phyloP scores from a whole-genome alignment of 2,329 filamentous ascomycete genomes.

The Venturiaceae sp. region DNA sequence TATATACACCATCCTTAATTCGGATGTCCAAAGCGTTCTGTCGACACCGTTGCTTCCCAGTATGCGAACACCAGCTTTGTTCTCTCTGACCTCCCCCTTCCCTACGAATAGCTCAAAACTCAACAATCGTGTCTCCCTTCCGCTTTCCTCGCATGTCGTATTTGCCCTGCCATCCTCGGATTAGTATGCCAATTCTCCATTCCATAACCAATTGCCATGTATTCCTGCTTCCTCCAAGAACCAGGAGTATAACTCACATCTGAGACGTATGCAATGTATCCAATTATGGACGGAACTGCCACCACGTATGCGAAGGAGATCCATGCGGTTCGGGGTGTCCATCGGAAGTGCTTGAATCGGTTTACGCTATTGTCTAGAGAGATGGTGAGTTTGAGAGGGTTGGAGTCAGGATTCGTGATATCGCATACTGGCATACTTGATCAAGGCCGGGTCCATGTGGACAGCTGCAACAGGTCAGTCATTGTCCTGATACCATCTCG shows the following conservation, averaged over 20 bases:
- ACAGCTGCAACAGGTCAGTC: slow-evolving; percentile 26
- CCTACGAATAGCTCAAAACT: too few species aligned
- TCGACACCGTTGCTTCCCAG: background rate
- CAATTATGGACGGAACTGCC: slow-evolving; percentile 61
- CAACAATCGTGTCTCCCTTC: slow-evolving; percentile 71
- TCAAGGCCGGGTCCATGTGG: slow-evolving; percentile 45
- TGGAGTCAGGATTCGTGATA: background rate
- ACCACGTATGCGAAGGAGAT: slow-evolving; percentile 69
- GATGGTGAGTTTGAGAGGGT: slow-evolving; percentile 9
- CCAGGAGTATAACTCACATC: slow-evolving; percentile 58
- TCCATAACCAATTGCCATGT: slow-evolving; percentile 13
- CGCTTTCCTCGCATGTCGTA: slow-evolving; percentile 80
- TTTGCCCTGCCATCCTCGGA: slow-evolving; percentile 61
- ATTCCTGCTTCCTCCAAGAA: background rate
- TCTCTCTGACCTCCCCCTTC: background rate
- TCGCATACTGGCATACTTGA: slow-evolving; percentile 41
- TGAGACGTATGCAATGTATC: slow-evolving; percentile 65
- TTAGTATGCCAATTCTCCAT: slow-evolving; percentile 9
- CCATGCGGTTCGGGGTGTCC: slow-evolving; percentile 74
- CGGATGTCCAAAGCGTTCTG: background rate
- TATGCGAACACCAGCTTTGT: background rate
- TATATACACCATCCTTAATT: background rate
- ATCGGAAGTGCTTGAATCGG: slow-evolving; percentile 92
- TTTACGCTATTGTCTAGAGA: slow-evolving; percentile 66
- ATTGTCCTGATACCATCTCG: background rate